Conservation (phyloP, 139 green algal genomes). For the Volvox reticuliferus region DNA sequence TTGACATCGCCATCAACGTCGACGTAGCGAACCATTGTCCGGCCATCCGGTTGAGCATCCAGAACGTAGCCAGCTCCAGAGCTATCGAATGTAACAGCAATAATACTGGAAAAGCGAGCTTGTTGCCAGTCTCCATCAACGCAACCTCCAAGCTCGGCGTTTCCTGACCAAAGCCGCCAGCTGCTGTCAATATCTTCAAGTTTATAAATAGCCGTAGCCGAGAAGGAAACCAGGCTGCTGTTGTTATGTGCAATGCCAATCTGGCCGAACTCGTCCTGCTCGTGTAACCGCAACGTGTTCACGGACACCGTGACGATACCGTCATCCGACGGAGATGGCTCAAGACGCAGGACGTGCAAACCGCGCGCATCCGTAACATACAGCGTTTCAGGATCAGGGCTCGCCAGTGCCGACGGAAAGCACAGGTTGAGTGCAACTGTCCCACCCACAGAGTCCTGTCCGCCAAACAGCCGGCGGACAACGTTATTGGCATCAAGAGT, state of each 20-base stretch:
- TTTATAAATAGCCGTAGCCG: conserved; percentile 7
- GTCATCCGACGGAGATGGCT: not conserved
- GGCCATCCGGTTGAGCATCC: conserved; percentile 1
- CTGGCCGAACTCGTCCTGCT: not conserved
- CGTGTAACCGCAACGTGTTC: not conserved
- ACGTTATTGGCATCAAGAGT: not conserved
- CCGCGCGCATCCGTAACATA: not conserved
- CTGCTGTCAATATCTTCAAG: not conserved
- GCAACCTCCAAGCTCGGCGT: not conserved
- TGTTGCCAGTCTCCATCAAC: not conserved
- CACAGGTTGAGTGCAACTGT: not conserved
- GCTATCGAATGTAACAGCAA: not conserved
- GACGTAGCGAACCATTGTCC: not conserved
- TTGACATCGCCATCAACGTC: not conserved
- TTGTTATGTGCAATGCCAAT: not conserved
- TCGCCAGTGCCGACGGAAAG: not conserved
- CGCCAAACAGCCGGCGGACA: not conserved
- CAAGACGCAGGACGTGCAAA: not conserved
- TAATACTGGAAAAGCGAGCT: conserved; percentile 20
- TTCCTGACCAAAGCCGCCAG: not conserved
- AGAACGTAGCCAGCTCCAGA: not conserved
- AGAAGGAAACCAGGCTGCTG: not conserved
- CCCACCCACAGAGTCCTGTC: not conserved
- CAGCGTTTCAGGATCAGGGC: not conserved
- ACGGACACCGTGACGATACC: not conserved